A percentile compares a stretch with the other conserved stretches of the same genome.
Conservation (phyloP, 1,284 basidiomycete genomes). For the Moniliella sp. region DNA sequence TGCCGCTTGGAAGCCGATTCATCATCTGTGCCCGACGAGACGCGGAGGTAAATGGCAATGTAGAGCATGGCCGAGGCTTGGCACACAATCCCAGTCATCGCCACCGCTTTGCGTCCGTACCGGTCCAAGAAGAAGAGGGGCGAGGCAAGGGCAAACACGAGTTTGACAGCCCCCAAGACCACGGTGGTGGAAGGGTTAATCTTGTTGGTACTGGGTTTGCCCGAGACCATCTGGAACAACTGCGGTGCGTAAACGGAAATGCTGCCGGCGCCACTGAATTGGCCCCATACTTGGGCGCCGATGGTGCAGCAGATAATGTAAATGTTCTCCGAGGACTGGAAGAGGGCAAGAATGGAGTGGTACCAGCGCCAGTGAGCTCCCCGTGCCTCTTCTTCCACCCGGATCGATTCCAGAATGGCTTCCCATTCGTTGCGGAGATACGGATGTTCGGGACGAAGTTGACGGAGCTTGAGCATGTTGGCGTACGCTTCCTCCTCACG, state of each 20-base stretch:
- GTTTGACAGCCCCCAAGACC: conserved; percentile 16
- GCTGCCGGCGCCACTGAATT: conserved; percentile 12
- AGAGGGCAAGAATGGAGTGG: conserved; percentile 5
- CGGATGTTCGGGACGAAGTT: conserved; percentile 8
- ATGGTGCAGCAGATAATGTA: conserved; percentile 11
- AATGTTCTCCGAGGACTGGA: conserved; percentile 11
- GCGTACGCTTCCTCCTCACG: conserved; percentile 10
- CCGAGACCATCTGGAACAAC: conserved; percentile 5
- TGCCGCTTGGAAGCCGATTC: conserved; percentile 9
- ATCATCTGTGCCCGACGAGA: conserved; percentile 6
- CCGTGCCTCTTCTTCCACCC: conserved; percentile 4
- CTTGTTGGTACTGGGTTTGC: too few relatives aligned
- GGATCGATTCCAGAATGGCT: conserved; percentile 9
- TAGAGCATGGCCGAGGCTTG: conserved; percentile 10
- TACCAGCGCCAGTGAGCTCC: conserved; percentile 1
- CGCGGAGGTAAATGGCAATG: conserved; percentile 12
- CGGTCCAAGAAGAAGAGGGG: conserved; percentile 16
- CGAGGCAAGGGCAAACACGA: conserved; percentile 12
- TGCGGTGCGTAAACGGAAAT: conserved; percentile 9
- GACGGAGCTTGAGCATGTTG: conserved; percentile 9
- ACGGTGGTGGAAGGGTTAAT: conserved; percentile 12
- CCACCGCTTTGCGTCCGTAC: conserved; percentile 11
- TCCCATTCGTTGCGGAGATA: conserved; percentile 9
- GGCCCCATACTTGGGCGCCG: conserved; percentile 16
- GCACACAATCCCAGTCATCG: conserved; percentile 8